A percentile compares a stretch with the other conserved stretches of the same genome.
Evolutionary conservation across 768 basidiomycete genomes (phyloP).

Genomic region (Boletus fagicola): DNA sequence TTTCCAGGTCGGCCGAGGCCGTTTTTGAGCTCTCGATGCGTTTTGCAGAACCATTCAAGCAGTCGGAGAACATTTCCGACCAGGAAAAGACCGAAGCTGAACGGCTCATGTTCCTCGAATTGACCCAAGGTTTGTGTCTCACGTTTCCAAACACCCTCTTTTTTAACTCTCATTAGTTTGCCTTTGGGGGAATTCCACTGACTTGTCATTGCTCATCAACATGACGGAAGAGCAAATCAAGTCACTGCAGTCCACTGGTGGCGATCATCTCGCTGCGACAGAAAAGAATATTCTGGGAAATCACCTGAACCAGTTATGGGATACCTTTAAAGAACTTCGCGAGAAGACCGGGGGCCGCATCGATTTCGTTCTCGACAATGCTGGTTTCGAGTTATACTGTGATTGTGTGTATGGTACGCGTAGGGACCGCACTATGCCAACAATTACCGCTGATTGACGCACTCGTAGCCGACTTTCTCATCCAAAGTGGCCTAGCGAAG

Average conservation of each 20-base stretch:
- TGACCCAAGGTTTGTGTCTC: constrained; percentile 72
- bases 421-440: background rate
- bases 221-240: constrained; percentile 99
- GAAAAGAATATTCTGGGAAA: constrained; percentile 97
- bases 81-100: constrained; percentile 65
- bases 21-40: constrained; percentile 93
- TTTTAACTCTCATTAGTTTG: constrained; percentile 56
- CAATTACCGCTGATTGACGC: background rate
- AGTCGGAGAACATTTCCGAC: constrained; percentile 49
- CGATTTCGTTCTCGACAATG: constrained; percentile 84
- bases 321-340: constrained; percentile 65
- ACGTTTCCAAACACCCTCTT: background rate
- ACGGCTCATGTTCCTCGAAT: constrained; percentile 84
- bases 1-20: constrained; percentile 86
- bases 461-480: constrained; percentile 80
- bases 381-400: constrained; percentile 81
- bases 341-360: constrained; percentile 71
- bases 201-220: constrained; percentile 91
- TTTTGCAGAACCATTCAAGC: constrained; percentile 81
- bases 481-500: constrained; percentile 83
- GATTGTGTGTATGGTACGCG: constrained; percentile 79
- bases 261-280: constrained; percentile 91
- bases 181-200: constrained; percentile 96
- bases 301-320: constrained; percentile 70
- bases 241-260: constrained; percentile 92